Conservation (phyloP, 2,329 filamentous ascomycete genomes). For the Aspergillus carbonarius region DNA sequence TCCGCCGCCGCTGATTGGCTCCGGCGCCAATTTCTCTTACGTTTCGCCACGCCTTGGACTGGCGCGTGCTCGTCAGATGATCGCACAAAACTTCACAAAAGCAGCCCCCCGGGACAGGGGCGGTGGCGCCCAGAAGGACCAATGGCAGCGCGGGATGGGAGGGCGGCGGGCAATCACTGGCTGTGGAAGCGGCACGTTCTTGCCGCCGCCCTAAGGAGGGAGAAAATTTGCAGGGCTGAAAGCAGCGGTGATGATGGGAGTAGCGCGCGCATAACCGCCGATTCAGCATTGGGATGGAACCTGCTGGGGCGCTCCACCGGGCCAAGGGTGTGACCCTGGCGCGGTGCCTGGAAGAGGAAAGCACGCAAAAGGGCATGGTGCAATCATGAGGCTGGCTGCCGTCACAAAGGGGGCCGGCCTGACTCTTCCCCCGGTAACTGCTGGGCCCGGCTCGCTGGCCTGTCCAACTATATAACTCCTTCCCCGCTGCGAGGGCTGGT, state of each 20-base stretch:
- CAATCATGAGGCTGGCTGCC: slow-evolving; percentile 17
- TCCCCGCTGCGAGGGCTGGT: slow-evolving; percentile 20
- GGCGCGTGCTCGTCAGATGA: slow-evolving; percentile 35
- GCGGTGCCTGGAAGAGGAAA: slow-evolving; percentile 18
- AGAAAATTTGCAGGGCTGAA: slow-evolving; percentile 1
- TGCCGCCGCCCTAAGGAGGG: not conserved
- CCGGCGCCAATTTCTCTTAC: slow-evolving; percentile 37
- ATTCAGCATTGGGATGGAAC: not conserved
- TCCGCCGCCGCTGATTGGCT: slow-evolving; percentile 28
- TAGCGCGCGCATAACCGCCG: not conserved
- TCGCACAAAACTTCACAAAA: slow-evolving; percentile 5
- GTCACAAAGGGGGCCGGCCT: slow-evolving; percentile 10
- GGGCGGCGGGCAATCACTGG: not conserved
- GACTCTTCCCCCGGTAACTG: slow-evolving; percentile 14
- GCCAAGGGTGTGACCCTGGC: slow-evolving; percentile 18
- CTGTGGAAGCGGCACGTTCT: not conserved
- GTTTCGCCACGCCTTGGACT: slow-evolving; percentile 26
- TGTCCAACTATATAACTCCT: slow-evolving; percentile 21
- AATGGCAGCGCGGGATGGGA: not conserved
- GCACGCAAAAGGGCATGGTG: slow-evolving; percentile 8
- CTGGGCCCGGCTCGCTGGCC: too few species aligned
- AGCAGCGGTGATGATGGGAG: slow-evolving; percentile 2
- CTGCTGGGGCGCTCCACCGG: not conserved
- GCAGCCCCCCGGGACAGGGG: not conserved
- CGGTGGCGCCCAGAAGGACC: not conserved